Conservation (phyloP, 2,329 filamentous ascomycete genomes). For the Penicillium nordicum region DNA sequence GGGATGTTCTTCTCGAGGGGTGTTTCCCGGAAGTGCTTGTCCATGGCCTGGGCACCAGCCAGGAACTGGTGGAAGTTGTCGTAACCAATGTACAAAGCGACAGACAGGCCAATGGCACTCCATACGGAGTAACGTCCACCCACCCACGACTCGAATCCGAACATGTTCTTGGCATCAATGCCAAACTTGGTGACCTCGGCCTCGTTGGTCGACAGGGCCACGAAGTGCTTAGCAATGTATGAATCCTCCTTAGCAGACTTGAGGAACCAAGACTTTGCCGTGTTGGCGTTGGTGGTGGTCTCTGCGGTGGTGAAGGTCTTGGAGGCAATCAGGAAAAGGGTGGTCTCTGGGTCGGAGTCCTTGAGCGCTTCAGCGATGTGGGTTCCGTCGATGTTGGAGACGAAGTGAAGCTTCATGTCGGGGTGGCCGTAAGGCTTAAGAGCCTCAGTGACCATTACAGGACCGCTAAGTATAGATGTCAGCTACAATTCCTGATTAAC, state of each 20-base stretch:
- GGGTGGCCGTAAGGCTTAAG: conserved; percentile 89
- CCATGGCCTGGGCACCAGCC: conserved; percentile 91
- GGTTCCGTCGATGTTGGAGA: conserved; percentile 99
- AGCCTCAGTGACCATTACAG: conserved; percentile 98
- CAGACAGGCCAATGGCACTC: conserved; percentile 95
- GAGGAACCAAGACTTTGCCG: conserved; percentile 95
- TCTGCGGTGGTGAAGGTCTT: conserved; percentile 99
- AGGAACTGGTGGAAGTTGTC: conserved; percentile 98
- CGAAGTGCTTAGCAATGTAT: conserved; percentile 95
- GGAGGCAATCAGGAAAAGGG: conserved; percentile 96
- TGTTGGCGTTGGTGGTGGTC: conserved; percentile 95
- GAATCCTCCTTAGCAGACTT: conserved; percentile 70
- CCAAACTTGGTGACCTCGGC: conserved; percentile 95
- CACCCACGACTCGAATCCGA: conserved; percentile 98
- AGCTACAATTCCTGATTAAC: conserved; percentile 10
- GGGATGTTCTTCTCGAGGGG: conserved; percentile 95
- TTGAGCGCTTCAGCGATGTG: conserved; percentile 93
- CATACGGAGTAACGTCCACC: conserved; percentile 98
- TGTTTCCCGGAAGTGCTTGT: conserved; percentile 92
- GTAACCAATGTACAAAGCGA: conserved; percentile 90
- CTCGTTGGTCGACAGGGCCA: conserved; percentile 95
- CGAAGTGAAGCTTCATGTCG: conserved; percentile 89
- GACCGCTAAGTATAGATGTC: conserved; percentile 59
- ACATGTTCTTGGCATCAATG: conserved; percentile 99
- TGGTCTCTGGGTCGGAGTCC: conserved; percentile 89